Percentiles rank a stretch among this genome's conserved stretches.
These are phyloP conservation scores for Fusarium redolens DNA, from an alignment of 2,329 filamentous ascomycete species.

Conservation along the genomic window DNA sequence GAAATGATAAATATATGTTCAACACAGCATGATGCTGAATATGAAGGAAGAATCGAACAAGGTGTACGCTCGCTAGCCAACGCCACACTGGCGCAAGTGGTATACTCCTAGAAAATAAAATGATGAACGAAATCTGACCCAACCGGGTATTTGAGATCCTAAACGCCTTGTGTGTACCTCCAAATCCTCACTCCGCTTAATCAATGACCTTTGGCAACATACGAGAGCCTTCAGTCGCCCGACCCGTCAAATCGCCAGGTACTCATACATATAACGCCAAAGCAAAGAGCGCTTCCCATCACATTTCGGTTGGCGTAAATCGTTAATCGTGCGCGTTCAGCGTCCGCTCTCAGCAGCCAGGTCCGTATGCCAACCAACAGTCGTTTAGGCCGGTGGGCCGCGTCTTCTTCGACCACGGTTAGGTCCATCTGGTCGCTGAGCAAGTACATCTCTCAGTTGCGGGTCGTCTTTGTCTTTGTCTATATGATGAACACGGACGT, in stretches of 20 bases:
- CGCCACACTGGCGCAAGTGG: conserved; percentile 25
- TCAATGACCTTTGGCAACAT: not conserved
- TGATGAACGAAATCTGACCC: conserved; percentile 27
- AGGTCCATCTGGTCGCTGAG: conserved; percentile 86
- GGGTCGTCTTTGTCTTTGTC: conserved; percentile 93
- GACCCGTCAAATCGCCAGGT: conserved; percentile 20
- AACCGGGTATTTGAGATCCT: conserved; percentile 42
- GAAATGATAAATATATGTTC: not conserved
- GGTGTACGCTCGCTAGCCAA: conserved; percentile 24
- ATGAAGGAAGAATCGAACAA: conserved; percentile 14
- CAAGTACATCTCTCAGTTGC: conserved; percentile 81
- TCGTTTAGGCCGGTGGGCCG: conserved; percentile 53
- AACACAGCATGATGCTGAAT: conserved; percentile 4
- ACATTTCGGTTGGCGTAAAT: conserved; percentile 12
- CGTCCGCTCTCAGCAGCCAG: not conserved
- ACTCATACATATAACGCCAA: conserved; percentile 33
- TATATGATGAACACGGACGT: conserved; percentile 90
- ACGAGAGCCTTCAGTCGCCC: not conserved
- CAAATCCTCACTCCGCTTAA: conserved; percentile 11
- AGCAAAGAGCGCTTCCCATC: conserved; percentile 7
- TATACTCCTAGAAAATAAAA: conserved; percentile 16
- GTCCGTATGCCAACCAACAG: not conserved
- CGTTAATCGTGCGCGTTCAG: conserved; percentile 9
- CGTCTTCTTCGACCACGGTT: conserved; percentile 82
- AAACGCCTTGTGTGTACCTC: conserved; percentile 37